Conservation (phyloP, 2,329 filamentous ascomycete species). For the Sarocladiaceae sp. region DNA sequence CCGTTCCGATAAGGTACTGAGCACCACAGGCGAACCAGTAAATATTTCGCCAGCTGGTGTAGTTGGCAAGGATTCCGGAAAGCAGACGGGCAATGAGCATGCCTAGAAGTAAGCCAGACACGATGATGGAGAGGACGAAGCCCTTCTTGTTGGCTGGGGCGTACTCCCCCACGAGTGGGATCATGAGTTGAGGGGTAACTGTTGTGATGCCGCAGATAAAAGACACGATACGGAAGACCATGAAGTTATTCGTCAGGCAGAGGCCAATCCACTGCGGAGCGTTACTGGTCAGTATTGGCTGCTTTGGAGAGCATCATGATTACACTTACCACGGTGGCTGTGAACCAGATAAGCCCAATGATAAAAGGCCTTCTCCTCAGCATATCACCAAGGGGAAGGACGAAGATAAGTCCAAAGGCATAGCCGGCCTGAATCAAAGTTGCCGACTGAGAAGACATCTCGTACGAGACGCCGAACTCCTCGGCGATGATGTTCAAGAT, state of each 20-base stretch:
- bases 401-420: conserved; percentile 65
- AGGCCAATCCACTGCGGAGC: conserved; percentile 58
- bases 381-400: conserved; percentile 72
- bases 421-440: conserved; percentile 79
- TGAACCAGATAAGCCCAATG: conserved; percentile 61
- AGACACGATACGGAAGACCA: conserved; percentile 63
- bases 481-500: conserved; percentile 71
- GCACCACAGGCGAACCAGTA: conserved; percentile 74
- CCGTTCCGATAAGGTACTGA: conserved; percentile 61
- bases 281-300: not conserved
- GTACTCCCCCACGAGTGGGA: conserved; percentile 75
- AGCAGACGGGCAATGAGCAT: conserved; percentile 73
- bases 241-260: conserved; percentile 63
- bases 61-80: conserved; percentile 71
- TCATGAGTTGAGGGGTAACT: conserved; percentile 75
- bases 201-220: conserved; percentile 75
- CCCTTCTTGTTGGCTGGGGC: conserved; percentile 66
- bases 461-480: conserved; percentile 67
- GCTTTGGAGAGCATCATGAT: not conserved
- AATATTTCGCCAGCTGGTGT: conserved; percentile 68
- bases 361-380: conserved; percentile 67
- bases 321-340: conserved; percentile 60
- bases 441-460: conserved; percentile 62
- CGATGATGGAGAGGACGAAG: conserved; percentile 67
- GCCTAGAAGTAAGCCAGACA: conserved; percentile 70